Conservation (phyloP, 352 stramenopile species). For the Phytophthora foliorum region DNA sequence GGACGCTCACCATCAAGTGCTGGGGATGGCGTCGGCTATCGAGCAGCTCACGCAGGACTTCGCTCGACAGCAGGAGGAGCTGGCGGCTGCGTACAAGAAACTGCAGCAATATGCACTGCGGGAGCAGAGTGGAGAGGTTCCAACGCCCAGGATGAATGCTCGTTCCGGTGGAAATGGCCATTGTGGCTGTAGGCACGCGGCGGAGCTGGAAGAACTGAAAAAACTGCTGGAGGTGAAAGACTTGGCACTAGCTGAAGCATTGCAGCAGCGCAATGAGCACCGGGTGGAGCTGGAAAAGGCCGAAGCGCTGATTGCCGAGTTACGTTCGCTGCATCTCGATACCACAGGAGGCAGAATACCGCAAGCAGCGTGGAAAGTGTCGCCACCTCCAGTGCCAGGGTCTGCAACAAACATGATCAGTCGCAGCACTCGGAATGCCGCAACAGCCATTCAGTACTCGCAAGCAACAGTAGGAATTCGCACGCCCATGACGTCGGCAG, state of each 20-base stretch:
- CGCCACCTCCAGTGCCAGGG: constrained; percentile 15
- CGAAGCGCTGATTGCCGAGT: constrained; percentile 48
- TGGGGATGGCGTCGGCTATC: constrained; percentile 72
- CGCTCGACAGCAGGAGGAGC: constrained; percentile 60
- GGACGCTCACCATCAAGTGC: constrained; percentile 66
- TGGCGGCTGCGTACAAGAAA: constrained; percentile 62
- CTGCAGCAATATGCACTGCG: constrained; percentile 50
- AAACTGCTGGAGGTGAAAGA: constrained; percentile 66
- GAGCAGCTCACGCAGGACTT: constrained; percentile 72
- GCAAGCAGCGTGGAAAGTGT: constrained; percentile 34
- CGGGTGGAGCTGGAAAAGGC: constrained; percentile 58
- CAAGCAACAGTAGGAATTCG: constrained; percentile 29
- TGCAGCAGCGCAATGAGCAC: constrained; percentile 68
- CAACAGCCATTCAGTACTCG: constrained; percentile 33
- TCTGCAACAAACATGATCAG: constrained; percentile 2
- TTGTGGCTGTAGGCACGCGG: constrained; percentile 42
- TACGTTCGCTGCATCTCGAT: constrained; percentile 43
- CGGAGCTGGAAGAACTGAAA: constrained; percentile 44
- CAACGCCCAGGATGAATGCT: neutral
- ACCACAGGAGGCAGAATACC: constrained; percentile 25
- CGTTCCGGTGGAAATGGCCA: neutral
- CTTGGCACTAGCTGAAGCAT: constrained; percentile 57
- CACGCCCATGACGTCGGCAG: constrained; percentile 30
- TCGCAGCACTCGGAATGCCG: constrained; percentile 17
- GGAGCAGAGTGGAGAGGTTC: constrained; percentile 15